These are phyloP conservation scores for Pilobolus umbonatus DNA, from an alignment of 192 early-diverging fungal genomes.

Conservation along the genomic window DNA sequence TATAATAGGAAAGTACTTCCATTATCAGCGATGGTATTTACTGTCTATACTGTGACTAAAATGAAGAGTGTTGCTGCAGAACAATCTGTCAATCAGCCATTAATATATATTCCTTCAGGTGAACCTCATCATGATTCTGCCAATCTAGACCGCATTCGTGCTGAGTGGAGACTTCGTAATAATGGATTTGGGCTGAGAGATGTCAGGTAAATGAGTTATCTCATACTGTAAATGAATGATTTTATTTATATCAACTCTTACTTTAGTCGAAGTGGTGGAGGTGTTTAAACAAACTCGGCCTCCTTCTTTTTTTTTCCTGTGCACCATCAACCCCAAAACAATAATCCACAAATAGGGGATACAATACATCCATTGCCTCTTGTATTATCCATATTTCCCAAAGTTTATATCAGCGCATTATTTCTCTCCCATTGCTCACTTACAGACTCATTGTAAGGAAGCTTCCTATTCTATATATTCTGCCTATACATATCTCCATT, in stretches of 20 bases:
- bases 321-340: no score
- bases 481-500: no score
- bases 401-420: no score
- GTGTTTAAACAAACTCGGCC: conserved; percentile 17
- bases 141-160: conserved; percentile 13
- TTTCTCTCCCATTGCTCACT: no score
- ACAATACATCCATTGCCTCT: no score
- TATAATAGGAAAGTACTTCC: no score
- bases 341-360: no score
- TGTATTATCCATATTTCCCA: no score
- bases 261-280: conserved; percentile 24
- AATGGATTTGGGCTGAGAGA: conserved; percentile 25
- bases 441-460: no score
- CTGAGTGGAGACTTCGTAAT: conserved; percentile 22
- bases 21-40: neutral
- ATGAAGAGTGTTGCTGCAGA: neutral
- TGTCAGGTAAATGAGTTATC: conserved; percentile 15
- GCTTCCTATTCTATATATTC: no score
- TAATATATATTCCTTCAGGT: conserved; percentile 8
- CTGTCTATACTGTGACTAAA: neutral
- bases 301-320: no score
- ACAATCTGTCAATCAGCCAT: neutral
- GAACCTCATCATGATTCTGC: conserved; percentile 13
- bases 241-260: neutral
- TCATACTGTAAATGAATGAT: neutral